Evolutionary conservation across 2,329 filamentous ascomycete species (phyloP), one percentile per base, ranked within the genome.

Genomic region (Fusarium sp.): DNA sequence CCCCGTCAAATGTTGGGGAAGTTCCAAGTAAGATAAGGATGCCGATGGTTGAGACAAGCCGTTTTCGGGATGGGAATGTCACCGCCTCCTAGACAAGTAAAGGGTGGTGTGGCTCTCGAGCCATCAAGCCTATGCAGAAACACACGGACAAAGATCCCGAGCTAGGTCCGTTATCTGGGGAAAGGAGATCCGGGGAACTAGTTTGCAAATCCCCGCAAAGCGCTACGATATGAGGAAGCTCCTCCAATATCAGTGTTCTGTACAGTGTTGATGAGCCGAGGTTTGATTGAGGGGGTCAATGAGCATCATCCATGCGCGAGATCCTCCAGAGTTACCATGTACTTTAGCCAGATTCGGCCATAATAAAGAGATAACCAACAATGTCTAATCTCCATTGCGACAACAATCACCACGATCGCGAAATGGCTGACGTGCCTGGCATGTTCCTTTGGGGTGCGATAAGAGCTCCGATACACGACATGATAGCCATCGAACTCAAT

Each of bases 141-240:
- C 29, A 70, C 54, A 48, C 29, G 34, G 45, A 45, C 37, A 55
- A 47, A 56, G 52, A 52, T 57, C 34, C 64, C 68, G 61, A 65
- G 45, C 55, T 61, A 61, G 60, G 54, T 49, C 59, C 57, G 57
- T 56, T 55, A 54, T 72, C 69, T 61, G 69, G 69, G 69, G 69
- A 72, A 72, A 25, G 29, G 37, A 63, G 58, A 52, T 65, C 66
- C 32, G 65, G 69, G 69, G 58, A 56, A 67, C 60, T 69, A 72
- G 62, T 45, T 57, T 51, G 57, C 16, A 11, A 57, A 41, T 47
- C 69, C 65, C 69, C 69, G 53, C 66, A 70, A 34, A 61, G 37
- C 37, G 60, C 56, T 61, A 49, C 24, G 54, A 64, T 49, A 47
- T 62, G 57, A 60, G 51, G 49, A 57, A 53, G 57, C 42, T 61